Evolutionary conservation across 371 early-diverging fungal species (phyloP).

Genomic region (Circinella minor): DNA sequence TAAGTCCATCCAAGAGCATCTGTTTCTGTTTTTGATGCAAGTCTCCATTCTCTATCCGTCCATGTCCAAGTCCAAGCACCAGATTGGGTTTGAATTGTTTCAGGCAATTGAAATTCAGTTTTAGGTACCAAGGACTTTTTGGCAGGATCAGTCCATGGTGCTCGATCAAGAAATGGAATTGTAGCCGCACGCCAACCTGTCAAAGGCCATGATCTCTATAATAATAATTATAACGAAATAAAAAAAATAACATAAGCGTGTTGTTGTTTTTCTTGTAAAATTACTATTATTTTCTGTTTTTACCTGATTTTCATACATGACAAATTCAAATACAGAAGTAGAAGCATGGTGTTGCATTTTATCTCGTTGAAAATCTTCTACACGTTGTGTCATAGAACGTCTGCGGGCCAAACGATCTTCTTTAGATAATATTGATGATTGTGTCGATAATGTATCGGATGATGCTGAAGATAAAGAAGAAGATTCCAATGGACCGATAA

Average conservation of each 20-base stretch:
- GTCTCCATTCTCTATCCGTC: slow-evolving; percentile 23
- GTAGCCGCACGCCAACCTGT: slow-evolving; percentile 19
- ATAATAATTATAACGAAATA: no score
- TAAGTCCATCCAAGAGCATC: slow-evolving; percentile 30
- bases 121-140: slow-evolving; percentile 16
- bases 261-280: not conserved
- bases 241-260: not conserved
- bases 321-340: slow-evolving; percentile 19
- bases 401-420: not conserved
- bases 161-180: slow-evolving; percentile 16
- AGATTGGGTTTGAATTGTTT: slow-evolving; percentile 12
- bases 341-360: slow-evolving; percentile 10
- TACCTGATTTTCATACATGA: slow-evolving; percentile 28
- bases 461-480: not conserved
- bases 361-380: slow-evolving; percentile 17
- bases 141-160: slow-evolving; percentile 24
- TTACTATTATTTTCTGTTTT: not conserved
- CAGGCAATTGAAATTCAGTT: slow-evolving; percentile 17
- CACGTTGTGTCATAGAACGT: slow-evolving; percentile 16
- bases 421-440: not conserved
- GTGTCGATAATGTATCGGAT: not conserved
- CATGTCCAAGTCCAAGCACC: slow-evolving; percentile 24
- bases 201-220: slow-evolving; percentile 24
- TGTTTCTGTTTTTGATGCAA: slow-evolving; percentile 5
- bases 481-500: slow-evolving; percentile 14